Evolutionary conservation across 140 eudicot species (phyloP).

Genomic region (Anethum foeniculum): DNA sequence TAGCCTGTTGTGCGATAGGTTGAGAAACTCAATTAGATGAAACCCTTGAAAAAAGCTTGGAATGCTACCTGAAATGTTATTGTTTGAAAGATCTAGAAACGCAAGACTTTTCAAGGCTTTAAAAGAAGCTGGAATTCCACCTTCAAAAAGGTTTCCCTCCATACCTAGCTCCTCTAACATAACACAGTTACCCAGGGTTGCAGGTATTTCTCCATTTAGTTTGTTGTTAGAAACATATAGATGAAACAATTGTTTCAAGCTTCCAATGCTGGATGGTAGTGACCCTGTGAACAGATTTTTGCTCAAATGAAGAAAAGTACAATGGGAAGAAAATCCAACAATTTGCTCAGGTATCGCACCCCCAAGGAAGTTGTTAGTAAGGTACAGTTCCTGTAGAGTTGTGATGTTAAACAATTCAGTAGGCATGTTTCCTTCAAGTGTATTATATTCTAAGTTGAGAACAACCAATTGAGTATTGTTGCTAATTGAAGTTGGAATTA

Average conservation of each 20-base stretch:
- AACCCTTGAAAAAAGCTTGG: neutral
- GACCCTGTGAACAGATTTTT: neutral
- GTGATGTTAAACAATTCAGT: neutral
- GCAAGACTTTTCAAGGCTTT: neutral
- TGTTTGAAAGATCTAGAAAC: neutral
- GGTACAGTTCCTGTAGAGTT: neutral
- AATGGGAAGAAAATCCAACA: neutral
- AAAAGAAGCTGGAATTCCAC: neutral
- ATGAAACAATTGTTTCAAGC: neutral
- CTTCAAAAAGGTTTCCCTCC: neutral
- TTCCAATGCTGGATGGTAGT: neutral
- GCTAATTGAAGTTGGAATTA: constrained; percentile 15
- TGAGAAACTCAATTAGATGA: neutral
- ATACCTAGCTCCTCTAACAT: neutral
- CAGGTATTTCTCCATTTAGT: neutral
- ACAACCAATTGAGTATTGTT: constrained; percentile 1
- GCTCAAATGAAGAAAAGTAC: neutral
- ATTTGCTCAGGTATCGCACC: neutral
- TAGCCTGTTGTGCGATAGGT: neutral
- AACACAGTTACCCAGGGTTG: neutral
- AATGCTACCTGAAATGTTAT: neutral
- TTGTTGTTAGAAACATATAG: neutral
- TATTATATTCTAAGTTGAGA: neutral
- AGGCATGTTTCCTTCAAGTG: constrained; percentile 2
- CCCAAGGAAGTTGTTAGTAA: neutral